These are phyloP conservation scores for Themeda triandra DNA, from an alignment of 176 grass and related monocot genomes.

Conservation along the genomic window DNA sequence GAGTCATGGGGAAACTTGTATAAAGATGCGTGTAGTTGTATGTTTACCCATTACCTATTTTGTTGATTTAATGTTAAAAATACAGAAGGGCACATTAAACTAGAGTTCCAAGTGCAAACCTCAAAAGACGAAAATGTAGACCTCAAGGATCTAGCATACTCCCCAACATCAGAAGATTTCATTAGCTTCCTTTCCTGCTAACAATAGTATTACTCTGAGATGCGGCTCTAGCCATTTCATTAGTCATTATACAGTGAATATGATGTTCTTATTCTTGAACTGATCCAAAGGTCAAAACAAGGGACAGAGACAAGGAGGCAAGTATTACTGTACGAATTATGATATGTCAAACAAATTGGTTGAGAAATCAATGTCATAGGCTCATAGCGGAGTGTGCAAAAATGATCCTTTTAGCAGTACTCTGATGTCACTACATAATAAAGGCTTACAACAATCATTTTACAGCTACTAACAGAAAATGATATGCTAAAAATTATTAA, in stretches of 20 bases:
- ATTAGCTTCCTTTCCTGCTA: slow-evolving; percentile 61
- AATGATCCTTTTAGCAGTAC: not conserved
- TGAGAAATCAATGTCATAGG: slow-evolving; percentile 31
- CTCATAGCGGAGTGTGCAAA: not conserved
- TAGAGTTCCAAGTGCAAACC: slow-evolving; percentile 36
- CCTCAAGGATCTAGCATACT: slow-evolving; percentile 73
- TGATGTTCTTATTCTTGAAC: not conserved
- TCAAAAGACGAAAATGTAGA: slow-evolving; percentile 81
- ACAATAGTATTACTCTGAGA: slow-evolving; percentile 24
- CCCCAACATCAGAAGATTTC: slow-evolving; percentile 51
- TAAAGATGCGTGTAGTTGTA: not conserved
- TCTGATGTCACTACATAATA: not conserved
- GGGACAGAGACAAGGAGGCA: not conserved
- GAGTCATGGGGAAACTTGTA: not conserved
- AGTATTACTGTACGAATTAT: slow-evolving; percentile 5
- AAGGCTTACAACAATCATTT: not conserved
- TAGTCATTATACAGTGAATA: not conserved
- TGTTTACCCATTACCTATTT: not conserved
- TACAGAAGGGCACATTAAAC: not conserved
- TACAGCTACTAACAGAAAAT: not conserved
- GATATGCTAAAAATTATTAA: not conserved
- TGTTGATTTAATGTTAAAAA: slow-evolving; percentile 10
- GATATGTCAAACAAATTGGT: slow-evolving; percentile 30
- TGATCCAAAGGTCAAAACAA: not conserved
- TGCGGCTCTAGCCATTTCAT: not conserved